Base-by-base conservation (phyloP, 2,329 filamentous ascomycete species). In the Fusarium nygamai region DNA sequence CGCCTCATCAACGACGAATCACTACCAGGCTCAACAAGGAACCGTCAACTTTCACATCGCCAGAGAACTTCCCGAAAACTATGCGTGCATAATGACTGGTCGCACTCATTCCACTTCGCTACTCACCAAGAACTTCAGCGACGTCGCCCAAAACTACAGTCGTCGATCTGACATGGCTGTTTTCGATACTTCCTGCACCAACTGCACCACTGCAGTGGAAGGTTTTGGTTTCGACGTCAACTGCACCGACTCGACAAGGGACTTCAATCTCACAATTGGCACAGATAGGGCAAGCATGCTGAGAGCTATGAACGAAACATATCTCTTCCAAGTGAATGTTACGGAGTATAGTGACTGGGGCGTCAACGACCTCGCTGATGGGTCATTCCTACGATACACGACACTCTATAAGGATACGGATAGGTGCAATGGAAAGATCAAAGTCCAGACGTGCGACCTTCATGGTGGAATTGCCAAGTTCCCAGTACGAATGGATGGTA, bases 201-300 rank as follows among this genome's bases (percentile, higher is more conserved):
- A 76, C 36, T 76, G 75, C 14, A 74, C 75, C 2, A 70, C 75
- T 3, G 12, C n/a, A 4, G 22, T 58, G 1, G 19, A 73, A n/a
- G 72, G 61, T 0, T 77, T 77, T 5, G 75, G 75, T 0, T 77
- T 77, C 7, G 27, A 72, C 1, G 67, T 76, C 2, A 77, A 77
- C 24, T 77, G 75, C 16, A 72, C 69, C 1, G 64, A 77, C 4
- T 36, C 64, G 2, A 60, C 58, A 1, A 50, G 20, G 24, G 39
- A 69, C 3, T 76, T 77, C 12, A 69, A 72, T 12, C 59, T 76
- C 14, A 64, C 61, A 0, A 9, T 57, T 16, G 73, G 53, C 1
- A 29, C 24, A 4, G 54, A 56, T 16, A 24, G 41, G 3, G 29
- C 3, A 8, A 41, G 34, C 14, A 19, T 77, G 29, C 7, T 24